Evolutionary conservation across 2,329 filamentous ascomycete species (phyloP).

Genomic region (Lasiodiplodia theobromae): DNA sequence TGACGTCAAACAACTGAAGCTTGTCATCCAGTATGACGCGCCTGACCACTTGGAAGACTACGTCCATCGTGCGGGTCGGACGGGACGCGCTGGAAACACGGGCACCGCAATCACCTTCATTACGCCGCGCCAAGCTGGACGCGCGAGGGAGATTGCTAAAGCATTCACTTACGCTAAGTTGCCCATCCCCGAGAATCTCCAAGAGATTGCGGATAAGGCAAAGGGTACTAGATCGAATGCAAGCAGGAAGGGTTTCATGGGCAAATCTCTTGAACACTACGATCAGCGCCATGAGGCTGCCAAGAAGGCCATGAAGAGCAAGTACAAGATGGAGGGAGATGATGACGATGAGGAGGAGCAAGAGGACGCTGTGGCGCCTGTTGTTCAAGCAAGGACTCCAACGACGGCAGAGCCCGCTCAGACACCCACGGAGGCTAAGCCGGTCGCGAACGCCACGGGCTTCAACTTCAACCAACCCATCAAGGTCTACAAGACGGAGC

Average conservation of each 20-base stretch:
- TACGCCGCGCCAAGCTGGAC: slow-evolving; percentile 89
- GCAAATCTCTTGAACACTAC: slow-evolving; percentile 89
- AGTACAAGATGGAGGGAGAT: slow-evolving; percentile 70
- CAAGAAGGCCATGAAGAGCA: slow-evolving; percentile 81
- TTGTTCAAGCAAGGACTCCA: slow-evolving; percentile 68
- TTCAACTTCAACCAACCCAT: slow-evolving; percentile 71
- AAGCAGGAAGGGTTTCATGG: slow-evolving; percentile 83
- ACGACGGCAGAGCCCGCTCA: slow-evolving; percentile 33
- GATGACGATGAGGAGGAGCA: slow-evolving; percentile 76
- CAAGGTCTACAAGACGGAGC: slow-evolving; percentile 74
- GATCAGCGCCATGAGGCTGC: slow-evolving; percentile 91
- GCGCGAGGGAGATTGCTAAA: slow-evolving; percentile 85
- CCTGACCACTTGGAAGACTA: slow-evolving; percentile 97
- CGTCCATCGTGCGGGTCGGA: slow-evolving; percentile 91
- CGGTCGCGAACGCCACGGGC: slow-evolving; percentile 14
- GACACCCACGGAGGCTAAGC: slow-evolving; percentile 33
- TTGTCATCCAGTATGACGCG: slow-evolving; percentile 94
- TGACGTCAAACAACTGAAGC: slow-evolving; percentile 93
- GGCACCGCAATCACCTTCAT: slow-evolving; percentile 95
- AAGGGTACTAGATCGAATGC: slow-evolving; percentile 92
- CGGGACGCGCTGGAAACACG: slow-evolving; percentile 91
- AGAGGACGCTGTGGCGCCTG: slow-evolving; percentile 64
- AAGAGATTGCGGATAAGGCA: slow-evolving; percentile 75
- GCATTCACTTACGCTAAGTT: slow-evolving; percentile 92
- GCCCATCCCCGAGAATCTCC: slow-evolving; percentile 73